Evolutionary conservation across 495 filamentous ascomycete genomes (phyloP), one percentile per base, ranked within the genome.

Genomic region (Oidiodendron maius): DNA sequence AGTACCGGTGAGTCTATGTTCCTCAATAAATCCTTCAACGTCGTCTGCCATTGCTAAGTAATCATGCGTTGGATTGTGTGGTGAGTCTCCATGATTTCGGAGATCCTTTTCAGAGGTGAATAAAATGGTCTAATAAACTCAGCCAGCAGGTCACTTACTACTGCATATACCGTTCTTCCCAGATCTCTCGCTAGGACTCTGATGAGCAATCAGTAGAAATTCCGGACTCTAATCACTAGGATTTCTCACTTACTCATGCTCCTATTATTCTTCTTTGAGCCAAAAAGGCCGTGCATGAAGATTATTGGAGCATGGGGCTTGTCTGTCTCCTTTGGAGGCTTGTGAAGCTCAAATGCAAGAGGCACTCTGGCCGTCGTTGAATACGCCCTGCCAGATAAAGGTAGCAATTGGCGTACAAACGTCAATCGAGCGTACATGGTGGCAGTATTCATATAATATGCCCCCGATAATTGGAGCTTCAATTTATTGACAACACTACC

Each of bases 211-310:
- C 40, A 61, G 55, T 17, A 12, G 10, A 5, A 15, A 9, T 32
- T 24, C n/a, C 36, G 13, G 28, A 23, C 8, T 23, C 12, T 13
- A 28, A 22, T 36, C 12, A 4, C 25, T 15, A 21, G 34, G 10
- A 23, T 18, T 52, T 70, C 88, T 74, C 78, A 96, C 93, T 90
- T 95, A 82, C 91, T 94, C 53, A 98, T 93, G 65, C 78, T 90
- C 66, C 91, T 70, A 61, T 97, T 93, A 59, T 98, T 98, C 72
- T 87, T 87, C 68, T 95, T 96, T 34, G 88, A 95, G 18, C 93
- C 93, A 61, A 98, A 97, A 13, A 98, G 74, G 3, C 93, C 93
- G 64, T 98, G 93, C 65, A 97, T 77, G 52, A 98, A 80, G 54
- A 98, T 66, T 49, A 98, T 85, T 9, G 56, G 41, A n/a, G 35